A percentile compares a stretch with the other conserved stretches of the same genome.
Evolutionary conservation across 441 rosid species (phyloP).

Genomic region (Erysimum pusillum): DNA sequence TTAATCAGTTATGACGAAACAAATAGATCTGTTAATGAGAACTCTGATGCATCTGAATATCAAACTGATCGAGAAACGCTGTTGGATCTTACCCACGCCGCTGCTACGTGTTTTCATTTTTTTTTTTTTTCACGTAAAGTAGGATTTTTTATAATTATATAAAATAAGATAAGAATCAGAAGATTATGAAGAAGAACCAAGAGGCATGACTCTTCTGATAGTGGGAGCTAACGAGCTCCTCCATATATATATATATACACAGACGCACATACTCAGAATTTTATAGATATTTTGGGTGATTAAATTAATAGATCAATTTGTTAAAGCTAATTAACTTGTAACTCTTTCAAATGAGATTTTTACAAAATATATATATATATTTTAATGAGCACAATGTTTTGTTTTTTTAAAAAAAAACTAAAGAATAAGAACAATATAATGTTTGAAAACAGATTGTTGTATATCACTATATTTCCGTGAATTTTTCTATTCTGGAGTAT

Average conservation of each 20-base stretch:
- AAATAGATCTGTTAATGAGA: slow-evolving; percentile 48
- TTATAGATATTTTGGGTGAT: slow-evolving; percentile 15
- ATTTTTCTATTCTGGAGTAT: not conserved
- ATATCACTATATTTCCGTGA: not conserved
- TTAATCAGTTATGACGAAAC: slow-evolving; percentile 27
- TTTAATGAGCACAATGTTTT: no score
- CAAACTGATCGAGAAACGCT: slow-evolving; percentile 46
- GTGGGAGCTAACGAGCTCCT: slow-evolving; percentile 26
- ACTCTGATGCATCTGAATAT: slow-evolving; percentile 49
- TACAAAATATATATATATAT: no score
- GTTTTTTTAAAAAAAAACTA: no score
- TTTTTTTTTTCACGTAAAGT: slow-evolving; percentile 14
- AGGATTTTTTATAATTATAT: not conserved
- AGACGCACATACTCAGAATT: not conserved
- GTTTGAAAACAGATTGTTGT: slow-evolving; percentile 1
- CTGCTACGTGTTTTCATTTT: slow-evolving; percentile 37
- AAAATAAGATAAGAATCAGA: slow-evolving; percentile 5
- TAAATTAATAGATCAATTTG: not conserved
- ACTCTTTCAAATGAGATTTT: not conserved
- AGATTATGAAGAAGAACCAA: slow-evolving; percentile 33
- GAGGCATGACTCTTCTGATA: slow-evolving; percentile 18
- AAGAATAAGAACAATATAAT: not conserved
- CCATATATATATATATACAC: slow-evolving; percentile 3
- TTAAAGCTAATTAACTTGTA: not conserved
- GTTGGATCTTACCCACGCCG: slow-evolving; percentile 31